phyloP scores from a whole-genome alignment of 2,329 filamentous ascomycete species.

The Hypoxylon sp. region DNA sequence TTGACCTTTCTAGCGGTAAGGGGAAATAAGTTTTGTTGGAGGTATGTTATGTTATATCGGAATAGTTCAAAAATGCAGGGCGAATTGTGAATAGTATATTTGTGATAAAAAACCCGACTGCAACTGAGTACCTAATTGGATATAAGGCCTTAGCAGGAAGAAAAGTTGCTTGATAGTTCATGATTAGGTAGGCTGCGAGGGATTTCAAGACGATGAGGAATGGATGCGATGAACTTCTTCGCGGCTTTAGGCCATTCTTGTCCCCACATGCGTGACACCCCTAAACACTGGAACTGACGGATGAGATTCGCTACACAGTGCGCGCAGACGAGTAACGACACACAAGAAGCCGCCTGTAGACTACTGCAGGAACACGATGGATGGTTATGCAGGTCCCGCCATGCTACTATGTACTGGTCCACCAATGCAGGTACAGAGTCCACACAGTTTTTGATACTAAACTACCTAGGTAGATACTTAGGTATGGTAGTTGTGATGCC shows the following conservation, averaged over 20 bases:
- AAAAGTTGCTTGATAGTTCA: neutral
- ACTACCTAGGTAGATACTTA: neutral
- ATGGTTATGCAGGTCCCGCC: slow-evolving; percentile 34
- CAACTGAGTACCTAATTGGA: no score
- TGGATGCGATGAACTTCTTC: slow-evolving; percentile 7
- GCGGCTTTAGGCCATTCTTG: neutral
- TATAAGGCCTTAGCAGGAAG: no score
- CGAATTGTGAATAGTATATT: neutral
- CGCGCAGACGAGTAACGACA: slow-evolving; percentile 12
- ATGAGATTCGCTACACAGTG: slow-evolving; percentile 33
- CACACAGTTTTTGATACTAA: slow-evolving; percentile 27
- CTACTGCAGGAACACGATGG: slow-evolving; percentile 40
- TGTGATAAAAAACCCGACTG: slow-evolving; percentile 1
- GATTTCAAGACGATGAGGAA: slow-evolving; percentile 7
- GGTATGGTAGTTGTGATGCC: neutral
- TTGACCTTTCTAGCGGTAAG: slow-evolving; percentile 19
- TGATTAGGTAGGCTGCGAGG: no score
- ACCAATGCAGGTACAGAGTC: slow-evolving; percentile 36
- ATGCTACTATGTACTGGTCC: slow-evolving; percentile 28
- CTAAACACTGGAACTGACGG: neutral
- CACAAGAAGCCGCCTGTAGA: slow-evolving; percentile 30
- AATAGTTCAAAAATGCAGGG: slow-evolving; percentile 1
- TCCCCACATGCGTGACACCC: slow-evolving; percentile 7
- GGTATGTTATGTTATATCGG: slow-evolving; percentile 1
- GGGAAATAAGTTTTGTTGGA: slow-evolving; percentile 8